Base-by-base conservation (phyloP, 352 stramenopile species). In the Globisporangium irregulare region DNA sequence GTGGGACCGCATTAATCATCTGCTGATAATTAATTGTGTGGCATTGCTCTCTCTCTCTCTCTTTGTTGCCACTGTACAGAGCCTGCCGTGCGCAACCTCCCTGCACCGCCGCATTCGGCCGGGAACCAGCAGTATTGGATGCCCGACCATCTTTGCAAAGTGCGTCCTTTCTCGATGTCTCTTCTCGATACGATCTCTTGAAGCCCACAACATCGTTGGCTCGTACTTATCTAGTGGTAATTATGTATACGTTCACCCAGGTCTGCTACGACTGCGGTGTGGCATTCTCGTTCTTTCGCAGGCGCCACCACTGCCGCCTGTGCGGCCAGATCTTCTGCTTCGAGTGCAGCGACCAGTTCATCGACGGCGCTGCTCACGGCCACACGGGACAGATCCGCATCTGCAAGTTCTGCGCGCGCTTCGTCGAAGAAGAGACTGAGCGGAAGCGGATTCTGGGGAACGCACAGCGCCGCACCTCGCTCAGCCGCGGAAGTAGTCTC, bases 321-420 rank as follows among this genome's bases (percentile, higher is more conserved):
- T 96, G 88, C 36, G 88, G 88, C 4, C 82, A 91, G 72, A 94
- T 96, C 62, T 96, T 94, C 50, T 96, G 88, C 62, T 82, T 92
- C 68, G 79, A 90, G 46, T 96, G 88, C 76, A 94, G 88, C 65
- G 84, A 83, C 60, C 75, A 87, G 32, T 93, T 93, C 41, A 79
- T 94, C 24, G 74, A 93, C n/a, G 81, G 84, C 46, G 64, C 67
- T 15, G 62, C 73, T 27, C 79, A 93, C 46, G 84, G 81, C 0
- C 88, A 91, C 50, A 70, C 68, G 15, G 76, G 80, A 0, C 62
- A 74, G 15, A 79, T 94, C 68, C 88, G 88, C 54, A 82, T 94
- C 41, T 96, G 88, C 70, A 88, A 89, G 25, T 91, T 92, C 48
- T 96, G 88, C 58, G 72, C 77, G 25, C 69, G 74, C 43, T 90